phyloP scores from a whole-genome alignment of 176 grass and related monocot species.

The Ensete glaucum region DNA sequence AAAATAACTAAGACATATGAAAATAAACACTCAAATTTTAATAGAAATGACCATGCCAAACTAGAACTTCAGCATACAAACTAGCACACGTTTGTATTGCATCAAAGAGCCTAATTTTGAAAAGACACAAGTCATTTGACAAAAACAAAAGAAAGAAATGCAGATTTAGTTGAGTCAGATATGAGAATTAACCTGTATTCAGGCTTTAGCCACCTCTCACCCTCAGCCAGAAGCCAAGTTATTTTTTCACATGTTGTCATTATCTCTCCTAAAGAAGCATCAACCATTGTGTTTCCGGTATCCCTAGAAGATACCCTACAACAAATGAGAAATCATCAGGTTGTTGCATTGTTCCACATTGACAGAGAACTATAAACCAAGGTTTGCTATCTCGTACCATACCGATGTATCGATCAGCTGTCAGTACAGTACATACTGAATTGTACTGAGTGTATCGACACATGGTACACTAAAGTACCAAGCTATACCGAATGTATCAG shows the following conservation, averaged over 20 bases:
- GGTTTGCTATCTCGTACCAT: too few species aligned
- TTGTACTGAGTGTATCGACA: too few species aligned
- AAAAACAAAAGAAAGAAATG: not conserved
- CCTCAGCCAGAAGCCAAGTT: constrained; percentile 95
- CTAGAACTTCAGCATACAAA: too few species aligned
- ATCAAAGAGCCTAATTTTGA: not conserved
- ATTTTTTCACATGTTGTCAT: constrained; percentile 99
- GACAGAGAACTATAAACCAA: not conserved
- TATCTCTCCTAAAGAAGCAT: constrained; percentile 95
- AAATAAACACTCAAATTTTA: too few species aligned
- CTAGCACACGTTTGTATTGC: not conserved
- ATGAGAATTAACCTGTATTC: constrained; percentile 73
- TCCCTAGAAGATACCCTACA: constrained; percentile 81
- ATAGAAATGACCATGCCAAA: too few species aligned
- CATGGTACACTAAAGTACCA: too few species aligned
- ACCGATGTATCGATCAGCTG: too few species aligned
- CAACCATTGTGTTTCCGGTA: constrained; percentile 98
- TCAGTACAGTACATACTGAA: too few species aligned
- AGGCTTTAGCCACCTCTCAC: constrained; percentile 97
- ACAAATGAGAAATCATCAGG: constrained; percentile 11
- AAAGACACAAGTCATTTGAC: not conserved
- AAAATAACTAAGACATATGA: not conserved
- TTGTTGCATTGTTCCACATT: not conserved
- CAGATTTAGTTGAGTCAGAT: constrained; percentile 8
- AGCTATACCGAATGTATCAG: too few species aligned